These are phyloP conservation scores for Adenanthera pavonina DNA, from an alignment of 306 rosid genomes.

Conservation along the genomic window DNA sequence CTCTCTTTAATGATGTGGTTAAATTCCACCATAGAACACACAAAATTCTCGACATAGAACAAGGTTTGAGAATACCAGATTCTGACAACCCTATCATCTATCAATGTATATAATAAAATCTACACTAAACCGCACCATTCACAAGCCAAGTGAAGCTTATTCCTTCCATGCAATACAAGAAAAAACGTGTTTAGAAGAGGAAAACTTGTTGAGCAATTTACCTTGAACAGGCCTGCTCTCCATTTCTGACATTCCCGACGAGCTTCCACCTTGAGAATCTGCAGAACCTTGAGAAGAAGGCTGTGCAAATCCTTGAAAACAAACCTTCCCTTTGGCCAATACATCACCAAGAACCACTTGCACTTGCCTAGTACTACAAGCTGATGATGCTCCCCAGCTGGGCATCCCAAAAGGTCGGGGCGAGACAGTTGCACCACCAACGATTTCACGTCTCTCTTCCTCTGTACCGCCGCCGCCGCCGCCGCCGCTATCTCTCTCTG, in stretches of 20 bases:
- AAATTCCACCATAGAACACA: neutral
- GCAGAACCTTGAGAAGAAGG: conserved; percentile 71
- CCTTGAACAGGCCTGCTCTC: conserved; percentile 78
- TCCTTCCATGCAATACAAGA: too few relatives aligned
- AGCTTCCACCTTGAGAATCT: conserved; percentile 86
- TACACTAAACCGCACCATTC: too few relatives aligned
- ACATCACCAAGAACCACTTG: conserved; percentile 55
- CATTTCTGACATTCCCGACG: conserved; percentile 81
- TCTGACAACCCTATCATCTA: neutral
- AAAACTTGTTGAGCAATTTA: conserved; percentile 26
- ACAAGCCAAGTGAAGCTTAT: too few relatives aligned
- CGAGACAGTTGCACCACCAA: conserved; percentile 38
- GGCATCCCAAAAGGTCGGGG: conserved; percentile 47
- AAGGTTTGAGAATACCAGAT: neutral
- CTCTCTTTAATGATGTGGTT: neutral
- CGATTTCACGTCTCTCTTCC: conserved; percentile 51
- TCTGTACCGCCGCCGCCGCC: conserved; percentile 40
- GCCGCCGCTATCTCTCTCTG: conserved; percentile 49
- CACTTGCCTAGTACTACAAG: conserved; percentile 50
- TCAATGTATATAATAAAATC: too few relatives aligned
- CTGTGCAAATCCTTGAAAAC: conserved; percentile 53
- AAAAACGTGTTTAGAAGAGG: too few relatives aligned
- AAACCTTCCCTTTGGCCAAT: conserved; percentile 51
- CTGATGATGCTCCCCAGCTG: conserved; percentile 39
- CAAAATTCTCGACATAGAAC: neutral